Percentiles rank a stretch among this genome's conserved stretches.
phyloP scores from a whole-genome alignment of 2,329 filamentous ascomycete genomes.

The Sordariomycetes sp. region DNA sequence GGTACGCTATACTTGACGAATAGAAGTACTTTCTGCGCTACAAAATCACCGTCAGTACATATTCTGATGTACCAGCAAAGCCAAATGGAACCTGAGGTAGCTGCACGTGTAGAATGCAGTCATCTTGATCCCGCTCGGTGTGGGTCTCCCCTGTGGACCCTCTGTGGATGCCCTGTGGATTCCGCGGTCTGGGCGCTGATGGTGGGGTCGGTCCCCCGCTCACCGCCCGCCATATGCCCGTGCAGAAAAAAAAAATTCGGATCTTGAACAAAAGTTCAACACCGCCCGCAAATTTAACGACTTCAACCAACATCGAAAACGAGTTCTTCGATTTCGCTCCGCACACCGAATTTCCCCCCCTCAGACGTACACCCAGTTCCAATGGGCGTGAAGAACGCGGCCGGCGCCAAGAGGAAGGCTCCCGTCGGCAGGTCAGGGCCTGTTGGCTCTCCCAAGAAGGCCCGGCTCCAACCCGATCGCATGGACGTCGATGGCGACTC shows the following conservation, averaged over 20 bases:
- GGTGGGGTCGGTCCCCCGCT: not conserved
- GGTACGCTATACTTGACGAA: too few relatives aligned
- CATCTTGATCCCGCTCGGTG: not conserved
- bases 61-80: too few relatives aligned
- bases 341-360: not conserved
- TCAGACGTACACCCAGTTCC: not conserved
- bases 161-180: not conserved
- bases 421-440: constrained; percentile 29
- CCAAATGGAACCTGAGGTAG: too few relatives aligned
- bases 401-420: constrained; percentile 48
- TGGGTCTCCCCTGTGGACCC: not conserved
- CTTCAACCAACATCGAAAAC: not conserved
- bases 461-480: constrained; percentile 27
- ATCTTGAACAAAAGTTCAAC: not conserved
- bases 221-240: not conserved
- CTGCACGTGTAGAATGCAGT: too few relatives aligned
- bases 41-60: too few relatives aligned
- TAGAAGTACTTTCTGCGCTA: too few relatives aligned
- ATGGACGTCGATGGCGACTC: constrained; percentile 13
- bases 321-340: not conserved
- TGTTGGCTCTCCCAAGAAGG: constrained; percentile 38
- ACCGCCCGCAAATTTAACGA: constrained; percentile 1
- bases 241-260: not conserved
- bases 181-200: not conserved
- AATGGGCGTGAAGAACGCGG: constrained; percentile 23